A percentile compares a stretch with the other conserved stretches of the same genome.
Conservation (phyloP, 176 grass and related monocot genomes). For the Ensete ventricosum region DNA sequence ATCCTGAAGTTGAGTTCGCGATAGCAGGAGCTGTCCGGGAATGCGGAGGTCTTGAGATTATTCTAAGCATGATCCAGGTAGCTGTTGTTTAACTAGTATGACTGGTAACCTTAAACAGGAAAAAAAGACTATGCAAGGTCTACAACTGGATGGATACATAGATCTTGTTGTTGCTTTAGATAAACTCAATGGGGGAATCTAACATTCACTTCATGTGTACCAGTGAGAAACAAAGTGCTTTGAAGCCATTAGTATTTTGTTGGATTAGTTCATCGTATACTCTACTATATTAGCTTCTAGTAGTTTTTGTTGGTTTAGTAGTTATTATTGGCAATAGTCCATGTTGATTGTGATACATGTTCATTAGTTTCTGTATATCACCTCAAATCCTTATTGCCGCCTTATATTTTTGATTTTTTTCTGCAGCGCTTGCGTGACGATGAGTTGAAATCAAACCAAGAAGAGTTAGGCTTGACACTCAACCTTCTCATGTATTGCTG, state of each 20-base stretch:
- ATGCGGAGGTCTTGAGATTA: conserved; percentile 89
- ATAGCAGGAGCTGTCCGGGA: conserved; percentile 92
- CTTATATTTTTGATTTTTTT: conserved; percentile 13
- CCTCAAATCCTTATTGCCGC: not conserved
- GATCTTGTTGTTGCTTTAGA: not conserved
- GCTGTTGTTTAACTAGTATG: not conserved
- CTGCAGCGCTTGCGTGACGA: conserved; percentile 65
- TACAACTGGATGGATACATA: not conserved
- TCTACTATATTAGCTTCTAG: not conserved
- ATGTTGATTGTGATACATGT: not conserved
- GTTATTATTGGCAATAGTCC: not conserved
- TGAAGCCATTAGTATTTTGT: too few relatives aligned
- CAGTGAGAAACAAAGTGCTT: too few relatives aligned
- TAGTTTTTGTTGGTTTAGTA: not conserved
- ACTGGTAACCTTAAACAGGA: not conserved
- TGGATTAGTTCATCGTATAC: too few relatives aligned
- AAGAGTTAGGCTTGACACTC: conserved; percentile 79
- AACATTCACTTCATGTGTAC: too few relatives aligned
- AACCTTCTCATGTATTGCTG: conserved; percentile 93
- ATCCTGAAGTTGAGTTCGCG: conserved; percentile 94
- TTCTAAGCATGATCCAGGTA: conserved; percentile 98
- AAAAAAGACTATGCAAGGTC: not conserved
- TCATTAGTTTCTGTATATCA: not conserved
- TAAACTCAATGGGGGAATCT: not conserved
- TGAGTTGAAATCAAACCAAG: conserved; percentile 74